Evolutionary conservation across 495 filamentous ascomycete species (phyloP).

Genomic region (Neurospora sp.): DNA sequence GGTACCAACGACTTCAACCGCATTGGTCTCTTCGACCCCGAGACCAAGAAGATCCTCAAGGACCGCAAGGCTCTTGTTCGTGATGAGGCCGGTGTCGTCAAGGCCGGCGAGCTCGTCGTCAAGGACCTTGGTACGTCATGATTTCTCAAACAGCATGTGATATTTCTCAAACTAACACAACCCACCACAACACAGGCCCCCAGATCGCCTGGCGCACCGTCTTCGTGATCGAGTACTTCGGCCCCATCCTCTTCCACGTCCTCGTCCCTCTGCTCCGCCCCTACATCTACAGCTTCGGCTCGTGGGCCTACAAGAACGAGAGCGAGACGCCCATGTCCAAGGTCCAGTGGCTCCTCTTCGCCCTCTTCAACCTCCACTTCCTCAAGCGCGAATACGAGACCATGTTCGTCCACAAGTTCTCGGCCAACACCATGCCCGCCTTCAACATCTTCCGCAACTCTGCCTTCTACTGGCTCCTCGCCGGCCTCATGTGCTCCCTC

Average conservation of each 20-base stretch:
- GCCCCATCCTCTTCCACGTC: constrained; percentile 79
- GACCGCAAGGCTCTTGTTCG: constrained; percentile 45
- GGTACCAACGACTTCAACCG: constrained; percentile 48
- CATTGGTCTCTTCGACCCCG: constrained; percentile 61
- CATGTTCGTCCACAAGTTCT: constrained; percentile 91
- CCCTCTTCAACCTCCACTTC: constrained; percentile 72
- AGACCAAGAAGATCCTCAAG: constrained; percentile 50
- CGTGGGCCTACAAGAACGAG: constrained; percentile 34
- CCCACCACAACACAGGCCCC: constrained; percentile 45
- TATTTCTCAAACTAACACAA: constrained; percentile 4
- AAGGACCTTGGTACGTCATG: constrained; percentile 76
- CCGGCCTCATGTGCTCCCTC: constrained; percentile 72
- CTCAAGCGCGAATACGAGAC: constrained; percentile 93
- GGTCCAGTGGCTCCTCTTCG: constrained; percentile 60
- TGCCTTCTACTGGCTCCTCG: constrained; percentile 79
- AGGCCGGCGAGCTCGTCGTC: constrained; percentile 66
- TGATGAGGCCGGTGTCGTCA: constrained; percentile 52
- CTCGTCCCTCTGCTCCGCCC: constrained; percentile 60
- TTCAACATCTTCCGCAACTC: constrained; percentile 85
- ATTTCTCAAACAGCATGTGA: not conserved
- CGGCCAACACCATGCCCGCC: constrained; percentile 81
- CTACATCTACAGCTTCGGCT: constrained; percentile 56
- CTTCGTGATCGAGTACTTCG: constrained; percentile 89
- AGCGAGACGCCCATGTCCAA: constrained; percentile 40
- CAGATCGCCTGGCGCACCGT: constrained; percentile 93